Evolutionary conservation across 176 grass and related monocot genomes (phyloP).

Genomic region (barley (Hordeum vulgare)): DNA sequence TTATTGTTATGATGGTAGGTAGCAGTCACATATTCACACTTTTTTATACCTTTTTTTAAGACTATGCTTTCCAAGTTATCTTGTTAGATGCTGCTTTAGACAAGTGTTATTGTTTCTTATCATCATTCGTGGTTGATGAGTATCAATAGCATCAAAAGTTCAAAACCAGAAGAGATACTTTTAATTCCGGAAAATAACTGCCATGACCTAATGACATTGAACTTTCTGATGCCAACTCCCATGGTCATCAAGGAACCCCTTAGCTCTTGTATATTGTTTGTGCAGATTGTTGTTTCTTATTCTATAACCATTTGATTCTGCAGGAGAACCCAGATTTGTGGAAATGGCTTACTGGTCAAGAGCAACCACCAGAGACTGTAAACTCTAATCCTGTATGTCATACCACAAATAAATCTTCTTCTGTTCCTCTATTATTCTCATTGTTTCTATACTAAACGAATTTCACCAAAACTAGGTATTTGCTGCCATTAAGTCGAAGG

Average conservation of each 20-base stretch:
- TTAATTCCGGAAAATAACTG: background rate
- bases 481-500: slow-evolving; percentile 55
- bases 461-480: slow-evolving; percentile 54
- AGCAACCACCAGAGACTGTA: slow-evolving; percentile 62
- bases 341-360: slow-evolving; percentile 94
- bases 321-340: slow-evolving; percentile 97
- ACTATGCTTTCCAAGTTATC: too few species aligned
- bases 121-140: background rate
- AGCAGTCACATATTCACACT: background rate
- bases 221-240: background rate
- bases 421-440: background rate
- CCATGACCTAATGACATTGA: background rate
- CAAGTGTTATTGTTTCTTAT: background rate
- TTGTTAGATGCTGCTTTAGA: too few species aligned
- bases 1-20: background rate
- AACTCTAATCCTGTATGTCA: slow-evolving; percentile 59
- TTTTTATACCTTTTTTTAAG: too few species aligned
- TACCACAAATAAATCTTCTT: background rate
- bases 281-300: background rate
- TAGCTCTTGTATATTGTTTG: background rate
- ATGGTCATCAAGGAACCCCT: background rate
- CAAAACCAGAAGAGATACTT: background rate
- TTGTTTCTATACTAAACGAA: background rate
- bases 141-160: background rate
- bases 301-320: background rate